Evolutionary conservation across 192 early-diverging fungal species (phyloP), one percentile per base, ranked within the genome.

Genomic region (Entomortierella parvispora): DNA sequence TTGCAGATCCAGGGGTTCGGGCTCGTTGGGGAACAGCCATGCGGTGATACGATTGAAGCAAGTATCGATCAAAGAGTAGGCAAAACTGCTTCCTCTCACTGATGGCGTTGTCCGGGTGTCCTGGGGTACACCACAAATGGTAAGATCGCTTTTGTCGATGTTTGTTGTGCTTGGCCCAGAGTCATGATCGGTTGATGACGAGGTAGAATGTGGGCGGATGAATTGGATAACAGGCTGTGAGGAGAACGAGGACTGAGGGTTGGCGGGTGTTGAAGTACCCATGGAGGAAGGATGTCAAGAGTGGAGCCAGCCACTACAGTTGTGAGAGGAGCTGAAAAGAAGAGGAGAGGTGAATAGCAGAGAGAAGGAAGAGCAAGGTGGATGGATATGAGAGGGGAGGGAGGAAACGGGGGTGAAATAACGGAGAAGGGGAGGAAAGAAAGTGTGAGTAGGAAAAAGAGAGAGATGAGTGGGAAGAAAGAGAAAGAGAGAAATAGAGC

Each of bases 1-100:
- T 3, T 52, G 25, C 14, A 72, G 28, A 60, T 72, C 70, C 22
- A 72, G 40, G 25, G 62, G 70, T 29, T 72, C 70, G 2, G 70
- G 70, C 18, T 72, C 70, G 20, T 58, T 49, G 15, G 70, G 70
- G 42, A 72, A 65, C 17, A 72, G 46, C 62, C 55, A 72, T 0
- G 56, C 70, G 3, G 62, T 42, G 29, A 47, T 17, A 2, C 62
- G 46, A 56, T 65, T 65, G 42, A 65, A 72, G 12, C 45, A 52
- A 2, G 3, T 15, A 8, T 32, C 31, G 22, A 60, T n/a, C 18
- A 37, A 1, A 2, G 44, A 71, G 45, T 45, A 55, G 33, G 34
- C 40, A 8, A 47, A 40, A 14, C 11, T n/a, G 18, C 33, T 9
- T 40, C 12, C 12, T 40, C 37, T 40, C 12, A 12, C 37, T 40